phyloP scores from a whole-genome alignment of 1,284 basidiomycete genomes.

The Irpex sp. region DNA sequence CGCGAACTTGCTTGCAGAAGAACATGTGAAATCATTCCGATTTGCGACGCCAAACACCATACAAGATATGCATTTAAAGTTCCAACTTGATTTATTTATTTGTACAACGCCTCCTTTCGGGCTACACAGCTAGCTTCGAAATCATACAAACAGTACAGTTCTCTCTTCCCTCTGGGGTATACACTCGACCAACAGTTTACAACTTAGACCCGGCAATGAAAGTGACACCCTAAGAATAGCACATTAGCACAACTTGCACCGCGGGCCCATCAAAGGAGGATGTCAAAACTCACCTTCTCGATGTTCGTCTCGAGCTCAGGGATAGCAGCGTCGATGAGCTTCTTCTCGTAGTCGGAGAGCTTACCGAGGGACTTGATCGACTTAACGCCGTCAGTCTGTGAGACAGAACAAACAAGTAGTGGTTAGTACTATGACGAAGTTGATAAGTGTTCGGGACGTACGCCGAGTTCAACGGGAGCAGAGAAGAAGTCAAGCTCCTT shows the following conservation, averaged over 20 bases:
- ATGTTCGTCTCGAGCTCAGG: slow-evolving; percentile 85
- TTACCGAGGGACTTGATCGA: slow-evolving; percentile 79
- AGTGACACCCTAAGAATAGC: slow-evolving; percentile 15
- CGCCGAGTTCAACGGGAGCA: slow-evolving; percentile 80
- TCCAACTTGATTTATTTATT: background rate
- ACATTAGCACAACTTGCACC: background rate
- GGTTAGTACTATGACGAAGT: slow-evolving; percentile 11
- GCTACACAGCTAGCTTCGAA: background rate
- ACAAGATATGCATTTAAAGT: no score
- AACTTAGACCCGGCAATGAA: slow-evolving; percentile 22
- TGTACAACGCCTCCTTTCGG: background rate
- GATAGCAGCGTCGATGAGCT: slow-evolving; percentile 74
- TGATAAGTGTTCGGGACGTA: slow-evolving; percentile 35
- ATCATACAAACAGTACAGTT: background rate
- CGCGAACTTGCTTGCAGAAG: background rate
- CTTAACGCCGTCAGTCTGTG: slow-evolving; percentile 73
- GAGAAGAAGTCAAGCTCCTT: slow-evolving; percentile 82
- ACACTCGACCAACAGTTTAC: slow-evolving; percentile 5
- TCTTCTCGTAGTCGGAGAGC: slow-evolving; percentile 70
- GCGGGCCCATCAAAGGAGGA: slow-evolving; percentile 1
- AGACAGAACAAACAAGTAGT: slow-evolving; percentile 1
- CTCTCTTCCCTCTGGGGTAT: background rate
- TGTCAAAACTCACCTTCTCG: slow-evolving; percentile 48
- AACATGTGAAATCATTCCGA: no score
- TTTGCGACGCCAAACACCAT: no score